Conservation (phyloP, 495 filamentous ascomycete species). For the Cladorrhinum samala region DNA sequence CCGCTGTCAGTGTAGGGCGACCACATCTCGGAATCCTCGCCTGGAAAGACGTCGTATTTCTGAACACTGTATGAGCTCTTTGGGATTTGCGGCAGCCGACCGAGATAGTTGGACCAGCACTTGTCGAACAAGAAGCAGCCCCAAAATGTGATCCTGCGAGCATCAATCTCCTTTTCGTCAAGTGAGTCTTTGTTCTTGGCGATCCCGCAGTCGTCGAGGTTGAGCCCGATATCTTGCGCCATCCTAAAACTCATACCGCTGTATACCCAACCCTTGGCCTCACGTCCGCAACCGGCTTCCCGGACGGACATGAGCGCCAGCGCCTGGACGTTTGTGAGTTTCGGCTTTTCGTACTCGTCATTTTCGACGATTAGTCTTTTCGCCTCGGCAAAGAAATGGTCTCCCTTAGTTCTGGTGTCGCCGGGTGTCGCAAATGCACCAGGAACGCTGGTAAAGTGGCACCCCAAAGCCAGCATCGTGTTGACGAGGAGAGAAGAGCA, state of each 20-base stretch:
- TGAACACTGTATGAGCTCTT: conserved; percentile 71
- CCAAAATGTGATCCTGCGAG: conserved; percentile 89
- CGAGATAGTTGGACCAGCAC: conserved; percentile 98
- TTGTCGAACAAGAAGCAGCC: conserved; percentile 98
- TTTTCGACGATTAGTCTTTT: conserved; percentile 85
- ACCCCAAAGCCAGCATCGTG: conserved; percentile 91
- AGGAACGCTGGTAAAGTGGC: conserved; percentile 80
- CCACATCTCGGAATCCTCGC: conserved; percentile 82
- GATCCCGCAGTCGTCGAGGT: conserved; percentile 70
- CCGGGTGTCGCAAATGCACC: conserved; percentile 62
- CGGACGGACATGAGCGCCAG: conserved; percentile 93
- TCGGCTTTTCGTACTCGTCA: conserved; percentile 87
- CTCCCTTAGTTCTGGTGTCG: conserved; percentile 81
- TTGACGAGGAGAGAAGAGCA: conserved; percentile 90
- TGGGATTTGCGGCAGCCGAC: conserved; percentile 81
- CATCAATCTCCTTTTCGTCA: conserved; percentile 81
- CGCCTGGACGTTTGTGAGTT: conserved; percentile 90
- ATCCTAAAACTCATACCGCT: conserved; percentile 99
- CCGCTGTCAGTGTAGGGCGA: conserved; percentile 84
- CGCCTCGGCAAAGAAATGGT: conserved; percentile 95
- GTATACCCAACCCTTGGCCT: conserved; percentile 96
- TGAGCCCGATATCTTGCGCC: conserved; percentile 89
- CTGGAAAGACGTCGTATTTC: conserved; percentile 86
- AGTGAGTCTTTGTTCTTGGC: conserved; percentile 51
- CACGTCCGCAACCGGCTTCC: conserved; percentile 90